These are phyloP conservation scores for Colletotrichum liaoningense DNA, from an alignment of 2,329 filamentous ascomycete genomes.

Conservation along the genomic window DNA sequence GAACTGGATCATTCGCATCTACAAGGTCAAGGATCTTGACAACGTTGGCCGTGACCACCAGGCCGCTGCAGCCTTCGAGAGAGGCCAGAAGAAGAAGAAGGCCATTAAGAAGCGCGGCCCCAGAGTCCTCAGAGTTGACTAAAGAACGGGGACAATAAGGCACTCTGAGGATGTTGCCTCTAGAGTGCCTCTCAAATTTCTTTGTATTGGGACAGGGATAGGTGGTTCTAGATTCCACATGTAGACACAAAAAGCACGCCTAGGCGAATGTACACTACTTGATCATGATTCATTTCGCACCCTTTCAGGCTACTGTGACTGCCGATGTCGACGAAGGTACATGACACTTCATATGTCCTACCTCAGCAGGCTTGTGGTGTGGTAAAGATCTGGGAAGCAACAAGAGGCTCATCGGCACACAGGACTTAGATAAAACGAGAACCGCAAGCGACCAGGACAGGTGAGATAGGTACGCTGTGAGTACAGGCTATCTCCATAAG, in stretches of 20 bases:
- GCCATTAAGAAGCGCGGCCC: slow-evolving; percentile 77
- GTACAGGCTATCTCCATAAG: background rate
- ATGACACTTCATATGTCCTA: background rate
- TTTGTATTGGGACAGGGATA: slow-evolving; percentile 33
- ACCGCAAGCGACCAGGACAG: background rate
- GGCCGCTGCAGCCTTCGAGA: slow-evolving; percentile 75
- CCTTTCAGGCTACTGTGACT: background rate
- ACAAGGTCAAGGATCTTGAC: slow-evolving; percentile 99
- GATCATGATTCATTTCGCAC: slow-evolving; percentile 16
- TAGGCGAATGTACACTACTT: slow-evolving; percentile 48
- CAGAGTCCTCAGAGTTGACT: slow-evolving; percentile 78
- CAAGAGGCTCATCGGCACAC: no score
- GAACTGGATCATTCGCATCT: slow-evolving; percentile 99
- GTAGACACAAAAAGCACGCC: slow-evolving; percentile 46
- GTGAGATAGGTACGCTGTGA: background rate
- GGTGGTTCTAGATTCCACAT: slow-evolving; percentile 31
- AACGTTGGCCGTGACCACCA: slow-evolving; percentile 93
- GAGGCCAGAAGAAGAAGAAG: slow-evolving; percentile 88
- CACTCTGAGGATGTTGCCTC: slow-evolving; percentile 17
- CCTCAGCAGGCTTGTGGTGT: background rate
- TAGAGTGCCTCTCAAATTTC: slow-evolving; percentile 16
- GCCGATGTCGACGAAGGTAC: background rate
- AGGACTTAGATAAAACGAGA: no score
- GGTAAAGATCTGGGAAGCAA: no score
- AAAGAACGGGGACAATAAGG: slow-evolving; percentile 40